Conservation (phyloP, 495 filamentous ascomycete genomes). For the Neurospora cerealis region DNA sequence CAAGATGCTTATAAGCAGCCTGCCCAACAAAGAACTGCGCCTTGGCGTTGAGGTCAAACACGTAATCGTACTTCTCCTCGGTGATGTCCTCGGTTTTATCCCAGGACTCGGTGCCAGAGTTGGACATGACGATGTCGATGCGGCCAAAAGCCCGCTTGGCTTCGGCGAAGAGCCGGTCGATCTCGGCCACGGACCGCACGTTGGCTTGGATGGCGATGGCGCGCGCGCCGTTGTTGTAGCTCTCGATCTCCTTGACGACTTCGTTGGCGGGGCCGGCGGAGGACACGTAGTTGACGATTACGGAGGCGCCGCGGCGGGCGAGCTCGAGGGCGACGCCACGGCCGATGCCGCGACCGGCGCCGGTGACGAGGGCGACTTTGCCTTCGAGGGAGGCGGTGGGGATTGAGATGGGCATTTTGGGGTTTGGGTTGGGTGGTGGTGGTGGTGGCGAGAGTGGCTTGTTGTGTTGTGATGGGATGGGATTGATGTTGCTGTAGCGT, state of each 20-base stretch:
- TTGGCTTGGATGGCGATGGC: constrained; percentile 68
- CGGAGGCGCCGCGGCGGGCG: constrained; percentile 56
- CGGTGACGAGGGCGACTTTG: constrained; percentile 67
- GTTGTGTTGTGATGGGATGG: not conserved
- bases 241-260: constrained; percentile 42
- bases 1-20: constrained; percentile 59
- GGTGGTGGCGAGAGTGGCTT: not conserved
- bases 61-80: constrained; percentile 62
- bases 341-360: constrained; percentile 64
- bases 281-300: constrained; percentile 71
- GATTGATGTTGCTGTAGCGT: not conserved
- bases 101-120: constrained; percentile 56
- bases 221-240: constrained; percentile 37
- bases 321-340: constrained; percentile 68
- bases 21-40: constrained; percentile 81
- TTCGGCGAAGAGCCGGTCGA: constrained; percentile 50
- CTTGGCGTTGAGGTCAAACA: constrained; percentile 67
- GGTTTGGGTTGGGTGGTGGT: not conserved
- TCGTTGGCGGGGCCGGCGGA: constrained; percentile 51
- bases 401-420: constrained; percentile 22
- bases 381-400: constrained; percentile 41
- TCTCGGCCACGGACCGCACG: constrained; percentile 55
- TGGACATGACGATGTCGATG: constrained; percentile 67
- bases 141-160: constrained; percentile 56
- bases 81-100: constrained; percentile 59